Percentiles rank a stretch among this genome's conserved stretches.
Conservation (phyloP, 257 asterid genomes). For the Salvia rosmarinus region DNA sequence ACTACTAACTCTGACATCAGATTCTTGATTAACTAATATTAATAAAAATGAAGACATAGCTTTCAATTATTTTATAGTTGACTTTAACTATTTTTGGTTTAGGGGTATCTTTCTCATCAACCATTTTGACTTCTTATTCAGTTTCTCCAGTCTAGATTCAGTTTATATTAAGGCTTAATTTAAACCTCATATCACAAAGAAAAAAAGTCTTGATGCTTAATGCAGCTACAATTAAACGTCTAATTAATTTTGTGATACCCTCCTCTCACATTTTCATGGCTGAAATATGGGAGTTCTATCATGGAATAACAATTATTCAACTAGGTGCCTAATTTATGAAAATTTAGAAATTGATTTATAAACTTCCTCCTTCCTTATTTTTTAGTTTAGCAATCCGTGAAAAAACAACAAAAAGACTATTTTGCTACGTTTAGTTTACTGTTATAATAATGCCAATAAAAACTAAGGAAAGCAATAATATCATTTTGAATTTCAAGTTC, state of each 20-base stretch:
- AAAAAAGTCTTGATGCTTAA: not conserved
- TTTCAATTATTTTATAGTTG: constrained; percentile 32
- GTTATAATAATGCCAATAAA: no score
- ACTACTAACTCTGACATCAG: not conserved
- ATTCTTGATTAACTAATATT: not conserved
- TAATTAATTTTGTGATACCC: not conserved
- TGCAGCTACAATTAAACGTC: not conserved
- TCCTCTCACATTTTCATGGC: no score
- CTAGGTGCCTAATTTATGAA: no score
- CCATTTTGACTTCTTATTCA: not conserved
- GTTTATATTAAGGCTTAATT: not conserved
- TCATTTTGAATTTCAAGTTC: no score
- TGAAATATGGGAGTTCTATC: no score
- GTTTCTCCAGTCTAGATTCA: constrained; percentile 17
- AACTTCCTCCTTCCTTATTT: no score
- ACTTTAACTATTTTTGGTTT: constrained; percentile 19
- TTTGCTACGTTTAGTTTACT: no score
- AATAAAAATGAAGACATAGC: not conserved
- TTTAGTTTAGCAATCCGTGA: no score
- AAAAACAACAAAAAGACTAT: no score
- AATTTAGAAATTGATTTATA: no score
- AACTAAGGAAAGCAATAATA: no score
- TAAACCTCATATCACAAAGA: not conserved
- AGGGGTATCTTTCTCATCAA: constrained; percentile 30
- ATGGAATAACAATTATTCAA: no score